Base-by-base conservation (phyloP, 441 rosid species). In the Croton setiger region DNA sequence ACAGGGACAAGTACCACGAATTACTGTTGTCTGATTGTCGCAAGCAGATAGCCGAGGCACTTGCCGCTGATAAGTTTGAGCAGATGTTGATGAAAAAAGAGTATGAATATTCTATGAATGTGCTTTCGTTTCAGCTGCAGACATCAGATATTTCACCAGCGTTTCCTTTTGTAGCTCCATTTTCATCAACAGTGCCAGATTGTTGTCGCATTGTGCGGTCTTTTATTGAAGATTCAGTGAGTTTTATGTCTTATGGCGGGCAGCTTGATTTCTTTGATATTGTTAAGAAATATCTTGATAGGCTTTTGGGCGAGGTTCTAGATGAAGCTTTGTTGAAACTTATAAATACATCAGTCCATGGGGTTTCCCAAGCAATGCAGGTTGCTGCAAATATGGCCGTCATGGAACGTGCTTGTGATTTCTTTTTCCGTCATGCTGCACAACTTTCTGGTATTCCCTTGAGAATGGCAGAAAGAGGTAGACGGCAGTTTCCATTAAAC, bases 81-180 rank as follows among this genome's bases (percentile, higher is more conserved):
- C 98, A 94, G 80, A 88, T 94, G 97, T 64, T 94, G 80, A 94
- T 94, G 98, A 94, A 85, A 89, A 94, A 81, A 78, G 98, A 94
- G 67, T 94, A 91, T 70, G 98, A 92, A 60, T 94, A 94, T 69
- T 88, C 97, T 0, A 94, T 94, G 97, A 90, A 94, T 82, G 97
- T 94, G 74, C 97, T 94, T 52, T 94, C 98, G 1, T 94, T 94
- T 71, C 98, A 94, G 81, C 58, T 94, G 23, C 98, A 94, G 71
- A 90, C 94, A 5, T 90, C 98, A 0, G 98, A 94, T 64, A 91
- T 92, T 7, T 67, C 76, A 21, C 97, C 98, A 0, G 98, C 98
- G 0, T 94, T 94, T 74, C 98, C 98, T 59, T 92, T 69, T 70
- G 80, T 94, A 53, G 97, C 98, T 2, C 98, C 98, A 1, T 94